Evolutionary conservation across 768 basidiomycete species (phyloP), one percentile per base, ranked within the genome.

Genomic region (Kwoniella bestiolae): DNA sequence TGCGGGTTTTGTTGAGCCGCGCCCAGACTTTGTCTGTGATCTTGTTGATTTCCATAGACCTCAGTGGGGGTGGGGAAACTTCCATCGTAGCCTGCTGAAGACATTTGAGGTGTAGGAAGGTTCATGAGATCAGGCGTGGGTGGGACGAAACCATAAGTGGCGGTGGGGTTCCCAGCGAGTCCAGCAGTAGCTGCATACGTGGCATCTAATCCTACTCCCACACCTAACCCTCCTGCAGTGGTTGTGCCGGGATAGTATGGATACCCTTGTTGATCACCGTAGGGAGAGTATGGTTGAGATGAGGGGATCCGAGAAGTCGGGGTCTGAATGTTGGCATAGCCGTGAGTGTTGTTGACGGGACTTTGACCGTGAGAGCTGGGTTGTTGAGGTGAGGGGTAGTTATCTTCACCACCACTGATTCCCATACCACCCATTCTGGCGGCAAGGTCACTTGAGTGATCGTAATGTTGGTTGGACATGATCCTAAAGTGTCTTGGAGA

Each of bases 381-480:
- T 16, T 63, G 61, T 41, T 35, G 55, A 26, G 55, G 46, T 16
- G 63, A 49, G 18, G 7, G 12, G 29, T 52, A 52, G 5, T 41
- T 41, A 0, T n/a, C 45, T n/a, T 59, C 46, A 28, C 44, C 31
- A 25, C 26, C 31, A 29, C 50, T 49, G 53, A 65, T 31, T n/a
- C 26, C 49, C 26, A 65, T 56, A 29, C 56, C 63, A 45, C 49
- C 45, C 26, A 65, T 65, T 9, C 57, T 46, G 21, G 63, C 34
- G 25, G 56, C 49, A 25, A 65, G 44, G 11, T 65, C 63, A 32
- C 56, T 9, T 26, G 53, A 31, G 26, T 29, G 26, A 34, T 51
- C 61, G 53, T 31, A 29, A n/a, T 63, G 35, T 5, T 26, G 52
- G 26, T 46, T 57, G 38, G 44, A 57, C 56, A 57, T 44, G 12